Evolutionary conservation across 345 rosid genomes (phyloP), one percentile per base, ranked within the genome.

Genomic region (Dovyalis caffra): DNA sequence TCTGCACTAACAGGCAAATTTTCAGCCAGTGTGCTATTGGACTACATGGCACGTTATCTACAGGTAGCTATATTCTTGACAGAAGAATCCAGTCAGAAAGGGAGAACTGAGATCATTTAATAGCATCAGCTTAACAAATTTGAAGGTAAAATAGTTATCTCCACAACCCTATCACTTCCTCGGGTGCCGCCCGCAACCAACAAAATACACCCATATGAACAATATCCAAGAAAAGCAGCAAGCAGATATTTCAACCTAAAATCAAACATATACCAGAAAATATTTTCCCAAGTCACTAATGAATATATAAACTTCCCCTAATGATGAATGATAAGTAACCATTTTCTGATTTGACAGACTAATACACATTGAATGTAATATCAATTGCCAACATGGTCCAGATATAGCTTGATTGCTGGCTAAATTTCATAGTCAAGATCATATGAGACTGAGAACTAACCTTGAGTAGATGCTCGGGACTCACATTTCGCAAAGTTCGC

Each of bases 401-500:
- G 61, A 56, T 23, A 56, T 53, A 56, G 61, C 28, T 14, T 56
- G 28, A n/a, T 56, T 8, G 28, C 61, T 56, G 3, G 11, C 60
- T n/a, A 11, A 56, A 23, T 10, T 56, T 9, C 61, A n/a, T n/a
- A 10, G 28, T 56, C 61, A 56, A 23, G 28, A 56, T 45, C 45
- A 34, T 23, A 25, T 57, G 18, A 43, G 53, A 8, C 21, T 66
- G 8, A 73, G 45, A n/a, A 32, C 70, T 25, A 32, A 80, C 83
- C 83, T 76, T 76, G 80, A 31, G 80, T 68, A 66, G 77, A 51
- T 61, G 74, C 75, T 28, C 83, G 76, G 21, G 83, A 80, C 70
- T 80, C 83, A 3, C 83, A 80, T 73, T 80, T 80, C 11, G 83
- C 80, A 43, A 80, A 80, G 68, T 80, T 80, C 28, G 83, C 83